These are phyloP conservation scores for Prunus davidiana DNA, from an alignment of 306 rosid species.

Conservation along the genomic window DNA sequence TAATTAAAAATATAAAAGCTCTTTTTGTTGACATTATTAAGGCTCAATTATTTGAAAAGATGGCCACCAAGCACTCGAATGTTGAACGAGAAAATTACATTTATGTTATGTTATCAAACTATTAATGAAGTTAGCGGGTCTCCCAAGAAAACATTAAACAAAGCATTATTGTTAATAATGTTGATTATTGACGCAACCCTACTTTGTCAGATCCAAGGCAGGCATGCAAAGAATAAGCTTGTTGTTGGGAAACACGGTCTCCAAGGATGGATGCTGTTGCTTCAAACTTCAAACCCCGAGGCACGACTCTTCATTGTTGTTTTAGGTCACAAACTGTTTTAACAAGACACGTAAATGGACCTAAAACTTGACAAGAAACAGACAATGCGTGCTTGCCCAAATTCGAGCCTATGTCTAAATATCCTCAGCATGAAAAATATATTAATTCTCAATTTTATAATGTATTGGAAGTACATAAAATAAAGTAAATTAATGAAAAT, in stretches of 20 bases:
- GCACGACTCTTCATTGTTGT: slow-evolving; percentile 1
- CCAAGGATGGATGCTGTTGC: neutral
- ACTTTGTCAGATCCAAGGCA: neutral
- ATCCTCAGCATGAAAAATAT: slow-evolving; percentile 1
- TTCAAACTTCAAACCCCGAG: slow-evolving; percentile 11
- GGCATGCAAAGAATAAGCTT: neutral
- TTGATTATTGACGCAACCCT: no score
- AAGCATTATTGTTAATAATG: no score
- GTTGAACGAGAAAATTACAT: no score
- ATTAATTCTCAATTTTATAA: neutral
- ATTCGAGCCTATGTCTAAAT: neutral
- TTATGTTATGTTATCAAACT: no score
- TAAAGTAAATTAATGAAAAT: neutral
- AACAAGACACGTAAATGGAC: neutral
- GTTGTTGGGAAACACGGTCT: neutral
- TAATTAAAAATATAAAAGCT: no score
- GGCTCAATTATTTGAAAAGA: no score
- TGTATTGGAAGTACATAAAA: neutral
- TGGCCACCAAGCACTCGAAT: no score
- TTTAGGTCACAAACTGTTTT: slow-evolving; percentile 2
- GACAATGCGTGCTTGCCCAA: neutral
- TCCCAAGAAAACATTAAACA: no score
- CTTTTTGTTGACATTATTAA: no score
- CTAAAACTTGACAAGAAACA: neutral
- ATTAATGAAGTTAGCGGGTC: no score